Percentiles rank a stretch among this genome's conserved stretches.
Conservation (phyloP, 306 rosid genomes). For the Glycyrrhiza uralensis region DNA sequence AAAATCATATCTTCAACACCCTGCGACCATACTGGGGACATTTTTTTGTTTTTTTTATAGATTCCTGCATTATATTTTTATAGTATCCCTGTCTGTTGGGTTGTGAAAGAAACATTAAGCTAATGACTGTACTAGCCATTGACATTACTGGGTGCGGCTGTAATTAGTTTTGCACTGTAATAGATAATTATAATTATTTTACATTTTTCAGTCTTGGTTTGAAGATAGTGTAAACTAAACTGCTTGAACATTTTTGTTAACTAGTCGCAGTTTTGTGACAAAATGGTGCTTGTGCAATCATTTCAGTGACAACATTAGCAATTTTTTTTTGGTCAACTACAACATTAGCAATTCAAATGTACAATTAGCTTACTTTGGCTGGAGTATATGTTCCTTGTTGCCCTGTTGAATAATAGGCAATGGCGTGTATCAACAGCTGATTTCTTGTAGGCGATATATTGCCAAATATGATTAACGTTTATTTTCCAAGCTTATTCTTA, state of each 20-base stretch:
- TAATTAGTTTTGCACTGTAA: neutral
- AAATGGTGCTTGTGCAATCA: neutral
- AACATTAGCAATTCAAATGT: neutral
- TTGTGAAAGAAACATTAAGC: neutral
- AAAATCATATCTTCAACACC: too few relatives aligned
- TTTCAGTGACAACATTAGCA: neutral
- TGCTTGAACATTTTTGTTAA: neutral
- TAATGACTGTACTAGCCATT: neutral
- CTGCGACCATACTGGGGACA: too few relatives aligned
- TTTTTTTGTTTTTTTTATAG: neutral
- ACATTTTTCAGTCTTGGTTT: neutral
- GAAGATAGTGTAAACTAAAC: neutral
- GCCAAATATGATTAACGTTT: neutral
- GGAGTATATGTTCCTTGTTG: neutral
- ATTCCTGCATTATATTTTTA: neutral
- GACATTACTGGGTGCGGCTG: neutral
- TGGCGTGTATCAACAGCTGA: neutral
- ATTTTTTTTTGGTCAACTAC: too few relatives aligned
- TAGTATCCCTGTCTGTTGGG: neutral
- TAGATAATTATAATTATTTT: slow-evolving; percentile 5
- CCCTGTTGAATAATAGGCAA: neutral
- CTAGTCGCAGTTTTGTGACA: neutral
- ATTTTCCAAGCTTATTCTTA: neutral
- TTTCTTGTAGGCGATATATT: neutral
- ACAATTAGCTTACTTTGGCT: neutral